These are phyloP conservation scores for Botrytis cinerea DNA, from an alignment of 2,329 filamentous ascomycete species.

Conservation along the genomic window DNA sequence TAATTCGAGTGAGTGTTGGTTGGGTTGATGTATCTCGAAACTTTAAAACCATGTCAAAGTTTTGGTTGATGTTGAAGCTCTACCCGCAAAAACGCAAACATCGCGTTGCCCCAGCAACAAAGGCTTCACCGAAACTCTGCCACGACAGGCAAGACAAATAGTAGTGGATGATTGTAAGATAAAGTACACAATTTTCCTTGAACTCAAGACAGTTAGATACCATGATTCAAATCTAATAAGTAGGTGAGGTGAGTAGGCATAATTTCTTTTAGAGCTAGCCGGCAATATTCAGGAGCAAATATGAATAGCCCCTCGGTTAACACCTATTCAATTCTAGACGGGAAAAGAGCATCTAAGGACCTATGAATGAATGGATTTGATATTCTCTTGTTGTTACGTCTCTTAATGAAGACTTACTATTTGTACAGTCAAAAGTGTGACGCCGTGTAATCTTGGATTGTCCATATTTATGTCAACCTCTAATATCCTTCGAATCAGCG, in stretches of 20 bases:
- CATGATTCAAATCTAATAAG: background rate
- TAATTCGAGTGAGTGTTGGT: constrained; percentile 8
- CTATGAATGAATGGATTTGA: background rate
- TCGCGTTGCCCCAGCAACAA: constrained; percentile 11
- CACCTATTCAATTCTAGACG: background rate
- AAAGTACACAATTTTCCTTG: background rate
- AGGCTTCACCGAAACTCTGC: background rate
- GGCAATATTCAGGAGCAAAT: background rate
- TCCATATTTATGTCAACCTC: background rate
- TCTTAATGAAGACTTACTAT: background rate
- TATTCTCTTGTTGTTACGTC: background rate
- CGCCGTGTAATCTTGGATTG: background rate
- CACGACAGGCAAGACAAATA: background rate
- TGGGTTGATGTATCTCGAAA: background rate
- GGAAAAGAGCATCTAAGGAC: background rate
- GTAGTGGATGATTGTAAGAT: background rate
- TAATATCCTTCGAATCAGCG: background rate
- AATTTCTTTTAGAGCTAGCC: background rate
- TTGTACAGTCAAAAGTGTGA: background rate
- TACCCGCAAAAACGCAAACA: constrained; percentile 12
- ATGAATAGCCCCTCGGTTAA: background rate
- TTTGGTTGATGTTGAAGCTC: constrained; percentile 14
- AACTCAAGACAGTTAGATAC: background rate
- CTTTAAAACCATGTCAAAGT: background rate
- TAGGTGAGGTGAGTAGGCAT: background rate